A percentile compares a stretch with the other conserved stretches of the same genome.
These are phyloP conservation scores for Mallotus repandus DNA, from an alignment of 441 rosid species.

Conservation along the genomic window DNA sequence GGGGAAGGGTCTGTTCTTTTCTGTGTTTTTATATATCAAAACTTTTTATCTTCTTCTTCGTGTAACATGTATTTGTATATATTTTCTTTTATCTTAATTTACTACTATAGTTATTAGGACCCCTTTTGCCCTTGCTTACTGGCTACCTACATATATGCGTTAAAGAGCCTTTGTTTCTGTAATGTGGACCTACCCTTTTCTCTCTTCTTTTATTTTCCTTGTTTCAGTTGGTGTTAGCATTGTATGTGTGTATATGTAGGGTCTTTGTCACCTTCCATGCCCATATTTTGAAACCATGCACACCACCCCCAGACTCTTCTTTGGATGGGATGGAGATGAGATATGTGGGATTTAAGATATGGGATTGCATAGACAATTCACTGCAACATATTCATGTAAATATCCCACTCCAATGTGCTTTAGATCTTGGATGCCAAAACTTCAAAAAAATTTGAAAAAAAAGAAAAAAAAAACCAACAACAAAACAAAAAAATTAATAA, in stretches of 20 bases:
- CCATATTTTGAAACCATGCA: background rate
- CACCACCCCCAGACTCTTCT: background rate
- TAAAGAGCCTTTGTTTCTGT: background rate
- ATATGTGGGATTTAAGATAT: no score
- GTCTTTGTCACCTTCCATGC: slow-evolving; percentile 14
- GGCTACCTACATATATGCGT: background rate
- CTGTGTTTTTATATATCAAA: background rate
- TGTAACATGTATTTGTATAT: background rate
- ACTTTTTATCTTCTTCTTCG: background rate
- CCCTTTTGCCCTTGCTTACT: background rate
- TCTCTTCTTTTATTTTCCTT: background rate
- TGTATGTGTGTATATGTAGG: background rate
- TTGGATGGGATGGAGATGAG: background rate
- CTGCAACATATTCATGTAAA: no score
- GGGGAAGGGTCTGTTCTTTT: background rate
- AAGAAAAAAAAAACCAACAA: no score
- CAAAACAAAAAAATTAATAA: no score
- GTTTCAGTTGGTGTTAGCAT: background rate
- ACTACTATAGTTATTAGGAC: background rate
- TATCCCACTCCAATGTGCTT: no score
- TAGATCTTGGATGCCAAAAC: no score
- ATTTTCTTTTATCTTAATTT: no score
- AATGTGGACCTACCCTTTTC: background rate
- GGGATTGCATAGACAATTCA: no score
- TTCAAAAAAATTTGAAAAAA: no score